These are phyloP conservation scores for Aspergillus homomorphus DNA, from an alignment of 495 filamentous ascomycete genomes.

Conservation along the genomic window DNA sequence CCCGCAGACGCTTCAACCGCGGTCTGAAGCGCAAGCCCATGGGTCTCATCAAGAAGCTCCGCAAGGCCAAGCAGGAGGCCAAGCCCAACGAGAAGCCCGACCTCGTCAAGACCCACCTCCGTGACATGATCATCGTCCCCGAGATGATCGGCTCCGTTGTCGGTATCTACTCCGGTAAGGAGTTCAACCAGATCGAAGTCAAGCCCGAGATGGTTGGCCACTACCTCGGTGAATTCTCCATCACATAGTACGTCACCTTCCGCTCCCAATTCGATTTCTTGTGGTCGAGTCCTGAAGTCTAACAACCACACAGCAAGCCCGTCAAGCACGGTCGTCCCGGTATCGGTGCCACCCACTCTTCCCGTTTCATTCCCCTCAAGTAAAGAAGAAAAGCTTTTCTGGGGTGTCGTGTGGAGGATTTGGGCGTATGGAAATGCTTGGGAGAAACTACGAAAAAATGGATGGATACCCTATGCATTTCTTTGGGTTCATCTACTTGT, in stretches of 20 bases:
- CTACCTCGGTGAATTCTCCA: slow-evolving; percentile 98
- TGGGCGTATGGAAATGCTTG: slow-evolving; percentile 30
- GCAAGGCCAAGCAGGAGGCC: slow-evolving; percentile 99
- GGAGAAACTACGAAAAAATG: slow-evolving; percentile 34
- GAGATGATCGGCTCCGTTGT: slow-evolving; percentile 99
- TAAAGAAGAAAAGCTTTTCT: slow-evolving; percentile 58
- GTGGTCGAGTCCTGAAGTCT: slow-evolving; percentile 21
- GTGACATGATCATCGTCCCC: slow-evolving; percentile 98
- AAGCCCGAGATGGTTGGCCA: slow-evolving; percentile 99
- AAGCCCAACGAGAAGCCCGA: slow-evolving; percentile 99
- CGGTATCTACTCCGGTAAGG: slow-evolving; percentile 99
- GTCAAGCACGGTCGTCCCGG: slow-evolving; percentile 99
- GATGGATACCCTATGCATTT: slow-evolving; percentile 37
- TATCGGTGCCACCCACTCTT: slow-evolving; percentile 99
- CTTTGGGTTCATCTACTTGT: slow-evolving; percentile 44
- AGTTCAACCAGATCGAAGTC: slow-evolving; percentile 99
- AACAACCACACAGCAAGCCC: slow-evolving; percentile 71
- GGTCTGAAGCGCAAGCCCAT: slow-evolving; percentile 99
- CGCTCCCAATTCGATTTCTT: slow-evolving; percentile 25
- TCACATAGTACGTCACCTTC: slow-evolving; percentile 84
- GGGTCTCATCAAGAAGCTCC: slow-evolving; percentile 99
- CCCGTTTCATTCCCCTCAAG: slow-evolving; percentile 99
- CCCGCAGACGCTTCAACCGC: slow-evolving; percentile 97
- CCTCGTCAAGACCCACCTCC: slow-evolving; percentile 97
- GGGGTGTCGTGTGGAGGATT: slow-evolving; percentile 43